These are phyloP conservation scores for Talaromyces atroroseus DNA, from an alignment of 2,329 filamentous ascomycete genomes.

Conservation along the genomic window DNA sequence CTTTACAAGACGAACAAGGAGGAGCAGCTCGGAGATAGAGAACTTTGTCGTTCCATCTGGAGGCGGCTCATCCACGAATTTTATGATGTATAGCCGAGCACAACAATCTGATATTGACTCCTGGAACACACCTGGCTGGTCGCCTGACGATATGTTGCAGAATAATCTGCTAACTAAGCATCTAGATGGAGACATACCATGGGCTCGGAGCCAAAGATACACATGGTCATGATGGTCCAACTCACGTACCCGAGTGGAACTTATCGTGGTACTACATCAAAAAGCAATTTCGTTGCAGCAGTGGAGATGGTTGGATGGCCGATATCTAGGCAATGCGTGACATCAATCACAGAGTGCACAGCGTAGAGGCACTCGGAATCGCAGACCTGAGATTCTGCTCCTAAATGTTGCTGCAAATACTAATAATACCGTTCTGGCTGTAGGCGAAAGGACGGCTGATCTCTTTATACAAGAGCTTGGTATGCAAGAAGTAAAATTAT, in stretches of 20 bases:
- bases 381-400: constrained; percentile 24
- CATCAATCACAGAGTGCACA: constrained; percentile 15
- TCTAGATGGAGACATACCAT: constrained; percentile 9
- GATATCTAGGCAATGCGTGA: constrained; percentile 6
- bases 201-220: constrained; percentile 4
- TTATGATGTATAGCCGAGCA: constrained; percentile 7
- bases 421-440: constrained; percentile 2
- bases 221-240: constrained; percentile 1
- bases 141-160: background rate
- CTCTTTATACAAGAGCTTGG: too few species aligned
- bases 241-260: constrained; percentile 1
- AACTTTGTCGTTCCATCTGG: background rate
- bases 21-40: background rate
- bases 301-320: background rate
- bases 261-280: background rate
- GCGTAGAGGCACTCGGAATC: constrained; percentile 19
- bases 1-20: background rate
- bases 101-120: constrained; percentile 4
- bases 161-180: too few species aligned
- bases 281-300: constrained; percentile 2
- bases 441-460: constrained; percentile 9
- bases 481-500: too few species aligned
- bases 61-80: constrained; percentile 5
- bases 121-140: constrained; percentile 6
- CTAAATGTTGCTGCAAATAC: constrained; percentile 7